These are phyloP conservation scores for Aspergillus tamarii DNA, from an alignment of 2,329 filamentous ascomycete species.

Conservation along the genomic window DNA sequence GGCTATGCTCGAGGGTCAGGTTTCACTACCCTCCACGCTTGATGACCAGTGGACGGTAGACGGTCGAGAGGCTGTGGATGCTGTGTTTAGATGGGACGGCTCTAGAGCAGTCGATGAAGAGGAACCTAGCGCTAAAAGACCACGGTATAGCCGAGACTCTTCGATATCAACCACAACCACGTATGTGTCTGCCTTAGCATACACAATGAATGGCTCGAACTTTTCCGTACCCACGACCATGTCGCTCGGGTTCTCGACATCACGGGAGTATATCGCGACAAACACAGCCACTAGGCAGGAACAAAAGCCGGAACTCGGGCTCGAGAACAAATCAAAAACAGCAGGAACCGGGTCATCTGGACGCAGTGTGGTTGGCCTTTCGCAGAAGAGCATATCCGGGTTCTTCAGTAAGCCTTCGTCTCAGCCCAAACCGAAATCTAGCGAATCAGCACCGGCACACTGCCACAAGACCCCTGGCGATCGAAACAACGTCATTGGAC, in stretches of 20 bases:
- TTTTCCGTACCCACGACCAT: conserved; percentile 42
- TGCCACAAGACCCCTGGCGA: conserved; percentile 16
- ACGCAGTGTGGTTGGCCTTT: conserved; percentile 44
- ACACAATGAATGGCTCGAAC: conserved; percentile 63
- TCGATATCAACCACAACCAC: conserved; percentile 32
- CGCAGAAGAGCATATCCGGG: conserved; percentile 56
- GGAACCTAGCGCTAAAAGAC: conserved; percentile 32
- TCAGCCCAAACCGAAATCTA: conserved; percentile 19
- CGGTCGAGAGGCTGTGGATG: conserved; percentile 53
- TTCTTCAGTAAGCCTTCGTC: conserved; percentile 49
- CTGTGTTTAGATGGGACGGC: conserved; percentile 43
- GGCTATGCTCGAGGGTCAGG: conserved; percentile 55
- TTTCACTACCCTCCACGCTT: conserved; percentile 52
- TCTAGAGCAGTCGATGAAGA: conserved; percentile 23
- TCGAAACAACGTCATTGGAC: conserved; percentile 14
- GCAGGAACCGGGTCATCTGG: conserved; percentile 31
- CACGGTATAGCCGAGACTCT: conserved; percentile 31
- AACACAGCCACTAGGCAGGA: conserved; percentile 27
- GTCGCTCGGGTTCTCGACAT: conserved; percentile 65
- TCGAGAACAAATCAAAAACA: conserved; percentile 34
- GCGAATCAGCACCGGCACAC: conserved; percentile 17
- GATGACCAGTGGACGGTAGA: conserved; percentile 72
- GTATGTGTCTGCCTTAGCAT: conserved; percentile 50
- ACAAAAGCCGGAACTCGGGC: conserved; percentile 22
- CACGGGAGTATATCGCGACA: conserved; percentile 56